phyloP scores from a whole-genome alignment of 2,329 filamentous ascomycete species.

The Ophiostoma sp. region DNA sequence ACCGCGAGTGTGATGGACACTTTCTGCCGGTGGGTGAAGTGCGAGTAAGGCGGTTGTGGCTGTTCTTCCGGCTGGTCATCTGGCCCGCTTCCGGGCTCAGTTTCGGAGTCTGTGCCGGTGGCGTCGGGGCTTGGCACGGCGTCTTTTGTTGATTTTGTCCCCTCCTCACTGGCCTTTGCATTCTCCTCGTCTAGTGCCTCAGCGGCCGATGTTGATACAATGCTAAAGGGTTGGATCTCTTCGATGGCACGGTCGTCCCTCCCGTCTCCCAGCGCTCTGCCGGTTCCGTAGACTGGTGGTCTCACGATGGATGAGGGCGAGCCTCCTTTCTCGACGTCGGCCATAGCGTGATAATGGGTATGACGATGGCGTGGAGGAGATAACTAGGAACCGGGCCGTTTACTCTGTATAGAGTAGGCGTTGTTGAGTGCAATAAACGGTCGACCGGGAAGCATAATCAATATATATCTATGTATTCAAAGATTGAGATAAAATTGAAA shows the following conservation, averaged over 20 bases:
- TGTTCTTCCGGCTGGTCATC: background rate
- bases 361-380: background rate
- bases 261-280: background rate
- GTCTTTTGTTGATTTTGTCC: background rate
- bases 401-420: no score
- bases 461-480: background rate
- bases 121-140: constrained; percentile 19
- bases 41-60: background rate
- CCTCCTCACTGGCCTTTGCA: background rate
- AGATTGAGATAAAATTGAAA: background rate
- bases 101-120: background rate
- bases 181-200: background rate
- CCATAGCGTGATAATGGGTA: background rate
- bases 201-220: background rate
- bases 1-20: constrained; percentile 38
- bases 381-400: background rate
- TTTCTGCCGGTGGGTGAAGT: constrained; percentile 25
- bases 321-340: background rate
- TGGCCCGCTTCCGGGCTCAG: background rate
- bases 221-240: background rate
- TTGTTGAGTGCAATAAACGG: background rate
- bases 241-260: background rate
- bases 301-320: background rate
- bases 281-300: background rate
- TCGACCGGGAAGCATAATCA: background rate